Evolutionary conservation across 352 stramenopile genomes (phyloP).

Genomic region (Phytophthora sojae): DNA sequence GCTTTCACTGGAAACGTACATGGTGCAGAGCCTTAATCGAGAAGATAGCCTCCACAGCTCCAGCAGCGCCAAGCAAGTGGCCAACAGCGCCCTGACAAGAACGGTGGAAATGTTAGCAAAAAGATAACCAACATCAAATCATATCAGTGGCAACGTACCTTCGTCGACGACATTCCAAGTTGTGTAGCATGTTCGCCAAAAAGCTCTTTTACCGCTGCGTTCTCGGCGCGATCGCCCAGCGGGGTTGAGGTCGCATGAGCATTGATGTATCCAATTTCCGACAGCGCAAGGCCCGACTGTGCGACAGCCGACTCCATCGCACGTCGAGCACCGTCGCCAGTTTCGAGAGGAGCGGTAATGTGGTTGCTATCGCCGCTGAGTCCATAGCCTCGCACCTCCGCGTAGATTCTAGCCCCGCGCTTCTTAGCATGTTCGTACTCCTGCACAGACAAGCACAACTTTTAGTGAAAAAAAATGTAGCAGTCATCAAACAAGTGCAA

Average conservation of each 20-base stretch:
- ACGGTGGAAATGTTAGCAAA: not conserved
- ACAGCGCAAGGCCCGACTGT: slow-evolving; percentile 72
- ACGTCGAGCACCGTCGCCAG: slow-evolving; percentile 68
- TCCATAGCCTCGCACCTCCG: slow-evolving; percentile 96
- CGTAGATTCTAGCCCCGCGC: slow-evolving; percentile 94
- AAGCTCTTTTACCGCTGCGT: slow-evolving; percentile 90
- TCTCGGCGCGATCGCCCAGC: slow-evolving; percentile 96
- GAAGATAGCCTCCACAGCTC: slow-evolving; percentile 96
- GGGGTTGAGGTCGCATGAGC: slow-evolving; percentile 98
- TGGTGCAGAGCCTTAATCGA: slow-evolving; percentile 93
- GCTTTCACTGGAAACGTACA: slow-evolving; percentile 39
- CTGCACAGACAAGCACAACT: slow-evolving; percentile 19
- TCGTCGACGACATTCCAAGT: slow-evolving; percentile 84
- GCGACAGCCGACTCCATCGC: slow-evolving; percentile 94
- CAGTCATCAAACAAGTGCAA: not conserved
- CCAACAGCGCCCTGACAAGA: slow-evolving; percentile 84
- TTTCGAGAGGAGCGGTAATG: slow-evolving; percentile 78
- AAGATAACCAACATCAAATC: not conserved
- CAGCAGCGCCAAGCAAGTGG: slow-evolving; percentile 96
- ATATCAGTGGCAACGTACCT: slow-evolving; percentile 40
- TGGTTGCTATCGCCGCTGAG: slow-evolving; percentile 97
- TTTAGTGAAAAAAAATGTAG: not conserved
- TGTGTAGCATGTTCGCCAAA: slow-evolving; percentile 65
- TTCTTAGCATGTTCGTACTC: slow-evolving; percentile 93
- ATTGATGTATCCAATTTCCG: slow-evolving; percentile 98